Conservation (phyloP, 352 stramenopile species). For the Thalassiosira livingstoniorum region DNA sequence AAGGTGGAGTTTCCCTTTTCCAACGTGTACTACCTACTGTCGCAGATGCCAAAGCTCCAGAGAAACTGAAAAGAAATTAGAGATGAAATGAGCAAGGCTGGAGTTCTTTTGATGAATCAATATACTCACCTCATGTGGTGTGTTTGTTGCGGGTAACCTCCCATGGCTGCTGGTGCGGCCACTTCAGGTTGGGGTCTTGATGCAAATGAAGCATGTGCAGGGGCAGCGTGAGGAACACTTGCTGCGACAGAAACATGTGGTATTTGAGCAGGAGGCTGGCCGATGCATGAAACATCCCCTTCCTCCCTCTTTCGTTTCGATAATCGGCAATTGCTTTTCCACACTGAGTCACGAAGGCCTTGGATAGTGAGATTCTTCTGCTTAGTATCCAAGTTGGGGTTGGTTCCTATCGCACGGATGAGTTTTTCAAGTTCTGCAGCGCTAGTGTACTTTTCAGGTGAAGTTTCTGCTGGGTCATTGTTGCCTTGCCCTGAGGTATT, state of each 20-base stretch:
- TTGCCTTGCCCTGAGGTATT: no score
- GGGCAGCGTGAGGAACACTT: background rate
- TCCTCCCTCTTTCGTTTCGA: slow-evolving; percentile 65
- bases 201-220: background rate
- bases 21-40: slow-evolving; percentile 33
- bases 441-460: slow-evolving; percentile 61
- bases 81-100: background rate
- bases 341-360: slow-evolving; percentile 79
- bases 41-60: slow-evolving; percentile 16
- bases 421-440: slow-evolving; percentile 81
- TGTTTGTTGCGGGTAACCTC: slow-evolving; percentile 19
- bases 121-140: slow-evolving; percentile 51
- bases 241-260: background rate
- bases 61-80: slow-evolving; percentile 23
- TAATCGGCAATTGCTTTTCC: slow-evolving; percentile 76
- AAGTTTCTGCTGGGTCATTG: slow-evolving; percentile 13
- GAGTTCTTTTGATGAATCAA: background rate
- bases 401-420: slow-evolving; percentile 78
- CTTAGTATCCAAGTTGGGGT: slow-evolving; percentile 69
- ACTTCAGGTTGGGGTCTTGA: slow-evolving; percentile 2
- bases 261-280: background rate
- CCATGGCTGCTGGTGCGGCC: background rate
- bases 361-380: slow-evolving; percentile 86
- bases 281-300: slow-evolving; percentile 7
- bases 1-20: slow-evolving; percentile 65